Conservation (phyloP, 352 stramenopile species). For the Globisporangium splendens region DNA sequence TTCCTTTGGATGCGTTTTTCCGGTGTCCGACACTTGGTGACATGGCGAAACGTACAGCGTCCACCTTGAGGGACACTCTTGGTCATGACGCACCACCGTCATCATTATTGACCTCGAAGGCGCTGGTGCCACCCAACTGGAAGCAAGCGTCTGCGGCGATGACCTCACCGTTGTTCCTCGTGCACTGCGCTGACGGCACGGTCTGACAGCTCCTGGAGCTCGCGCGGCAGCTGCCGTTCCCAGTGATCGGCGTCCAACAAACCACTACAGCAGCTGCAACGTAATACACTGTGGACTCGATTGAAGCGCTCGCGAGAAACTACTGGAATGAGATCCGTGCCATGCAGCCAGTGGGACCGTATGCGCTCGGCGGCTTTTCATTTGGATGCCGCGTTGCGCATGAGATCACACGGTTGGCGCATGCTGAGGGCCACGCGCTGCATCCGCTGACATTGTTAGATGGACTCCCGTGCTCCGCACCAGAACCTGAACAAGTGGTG, state of each 20-base stretch:
- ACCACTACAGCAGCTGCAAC: conserved; percentile 4
- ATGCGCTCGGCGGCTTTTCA: conserved; percentile 51
- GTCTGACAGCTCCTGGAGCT: conserved; percentile 61
- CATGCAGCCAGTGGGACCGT: conserved; percentile 31
- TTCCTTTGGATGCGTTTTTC: conserved; percentile 49
- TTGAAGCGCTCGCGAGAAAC: conserved; percentile 31
- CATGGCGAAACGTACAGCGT: conserved; percentile 27
- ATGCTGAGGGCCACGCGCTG: conserved; percentile 22
- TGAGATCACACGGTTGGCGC: conserved; percentile 29
- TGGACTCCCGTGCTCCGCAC: conserved; percentile 27
- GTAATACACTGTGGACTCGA: conserved; percentile 1
- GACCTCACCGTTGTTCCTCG: conserved; percentile 32
- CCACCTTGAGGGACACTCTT: conserved; percentile 12
- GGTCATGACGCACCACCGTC: conserved; percentile 9
- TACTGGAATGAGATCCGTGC: conserved; percentile 35
- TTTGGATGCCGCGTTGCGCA: conserved; percentile 60
- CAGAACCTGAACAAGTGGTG: neutral
- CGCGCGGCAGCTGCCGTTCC: conserved; percentile 29
- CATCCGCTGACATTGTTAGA: conserved; percentile 40
- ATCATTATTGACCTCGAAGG: neutral
- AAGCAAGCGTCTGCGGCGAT: neutral
- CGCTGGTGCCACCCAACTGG: conserved; percentile 40
- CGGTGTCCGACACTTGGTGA: conserved; percentile 33
- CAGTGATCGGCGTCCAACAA: conserved; percentile 31
- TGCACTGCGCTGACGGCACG: conserved; percentile 51